Evolutionary conservation across 345 rosid species (phyloP).

Genomic region (Crucihimalaya himalaica): DNA sequence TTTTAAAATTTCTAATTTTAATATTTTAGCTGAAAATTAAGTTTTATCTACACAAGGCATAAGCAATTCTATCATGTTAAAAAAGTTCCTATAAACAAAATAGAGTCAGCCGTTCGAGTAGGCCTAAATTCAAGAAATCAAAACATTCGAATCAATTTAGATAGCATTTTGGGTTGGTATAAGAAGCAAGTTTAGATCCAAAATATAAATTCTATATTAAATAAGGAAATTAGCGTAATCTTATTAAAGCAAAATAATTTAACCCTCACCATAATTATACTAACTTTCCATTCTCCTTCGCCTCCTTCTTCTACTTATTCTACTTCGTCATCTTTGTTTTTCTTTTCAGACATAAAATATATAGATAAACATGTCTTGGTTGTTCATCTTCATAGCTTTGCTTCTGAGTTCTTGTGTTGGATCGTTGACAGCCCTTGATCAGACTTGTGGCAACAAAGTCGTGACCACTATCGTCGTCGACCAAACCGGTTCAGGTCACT

Average conservation of each 20-base stretch:
- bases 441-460: slow-evolving; percentile 38
- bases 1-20: no score
- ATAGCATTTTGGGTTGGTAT: not conserved
- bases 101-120: slow-evolving; percentile 22
- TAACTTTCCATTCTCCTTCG: slow-evolving; percentile 11
- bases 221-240: slow-evolving; percentile 19
- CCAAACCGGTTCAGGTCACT: slow-evolving; percentile 20
- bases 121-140: not conserved
- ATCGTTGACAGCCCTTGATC: slow-evolving; percentile 23
- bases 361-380: slow-evolving; percentile 26
- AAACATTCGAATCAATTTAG: not conserved
- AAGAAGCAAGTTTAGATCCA: not conserved
- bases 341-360: not conserved
- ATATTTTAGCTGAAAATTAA: not conserved
- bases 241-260: not conserved
- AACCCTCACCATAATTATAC: slow-evolving; percentile 5
- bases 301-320: not conserved
- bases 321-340: not conserved
- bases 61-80: not conserved
- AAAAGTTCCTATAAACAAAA: slow-evolving; percentile 2
- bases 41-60: not conserved
- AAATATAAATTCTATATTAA: not conserved
- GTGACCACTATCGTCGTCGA: slow-evolving; percentile 37
- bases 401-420: slow-evolving; percentile 28
- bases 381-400: slow-evolving; percentile 27